Evolutionary conservation across 164 flowering plant genomes (phyloP), one percentile per base, ranked within the genome.

Genomic region (Sedum album): DNA sequence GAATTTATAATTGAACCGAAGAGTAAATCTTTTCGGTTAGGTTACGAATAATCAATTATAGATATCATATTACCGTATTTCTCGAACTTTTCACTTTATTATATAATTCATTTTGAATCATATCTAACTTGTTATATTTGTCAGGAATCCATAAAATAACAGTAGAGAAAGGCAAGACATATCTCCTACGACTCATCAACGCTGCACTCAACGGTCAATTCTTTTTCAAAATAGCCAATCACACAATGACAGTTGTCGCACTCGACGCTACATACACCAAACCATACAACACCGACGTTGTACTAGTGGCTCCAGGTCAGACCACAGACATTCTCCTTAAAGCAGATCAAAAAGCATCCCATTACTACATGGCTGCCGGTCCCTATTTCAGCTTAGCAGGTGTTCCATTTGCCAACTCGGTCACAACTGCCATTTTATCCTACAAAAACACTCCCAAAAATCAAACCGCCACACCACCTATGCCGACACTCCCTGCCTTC

Each of bases 171-270:
- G 95, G 93, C 38, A 82, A 81, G 67, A 88, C 87, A 2, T 87
- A 88, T 70, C 80, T 87, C 66, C 74, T 91, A 1, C 81, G 91
- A 1, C 83, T 91, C n/a, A 76, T 91, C 88, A 88, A 91, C 76
- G 89, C 91, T 78, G 97, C 91, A 75, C 84, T 91, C 83, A 86
- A 88, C 74, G 84, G 76, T 72, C 86, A 87, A 48, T 79, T 84
- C 42, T 91, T 88, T 79, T 91, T 83, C 86, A 84, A 81, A 73
- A 72, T 91, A 8, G 90, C 93, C 48, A 68, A 76, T 7, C 97
- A 91, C 83, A 80, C 68, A 0, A 8, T 91, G 57, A 88, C 82
- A 5, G 93, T 91, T 1, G 91, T 91, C 36, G 88, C 84, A 8
- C 60, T 83, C 1, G 97, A 91, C 69, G 90, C 95, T 14, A 9